Evolutionary conservation across 345 rosid genomes (phyloP), one percentile per base, ranked within the genome.

Genomic region (Pistacia atlantica): DNA sequence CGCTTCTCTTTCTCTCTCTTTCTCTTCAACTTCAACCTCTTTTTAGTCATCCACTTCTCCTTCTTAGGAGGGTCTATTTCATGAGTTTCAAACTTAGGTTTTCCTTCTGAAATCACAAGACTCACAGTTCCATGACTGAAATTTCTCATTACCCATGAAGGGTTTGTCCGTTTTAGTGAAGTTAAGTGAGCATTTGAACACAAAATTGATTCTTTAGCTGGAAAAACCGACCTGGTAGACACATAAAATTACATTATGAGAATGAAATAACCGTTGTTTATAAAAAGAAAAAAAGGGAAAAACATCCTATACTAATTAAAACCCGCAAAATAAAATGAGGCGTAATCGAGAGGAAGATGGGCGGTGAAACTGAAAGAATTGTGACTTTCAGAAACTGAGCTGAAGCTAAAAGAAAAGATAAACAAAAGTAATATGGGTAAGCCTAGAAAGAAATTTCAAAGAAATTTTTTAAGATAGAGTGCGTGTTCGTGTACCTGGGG

Each of bases 21-120:
- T 69, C 89, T 86, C 77, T 86, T 86, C 85, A 94, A 66, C 77
- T 91, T 91, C 56, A 96, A 78, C 70, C 93, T 85, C 80, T 93
- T 96, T 74, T 92, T 96, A 28, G 84, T 90, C 80, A 76, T 77
- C 94, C 95, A 92, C 65, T 93, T 96, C 76, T 90, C 86, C 84
- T 91, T 96, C 86, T 87, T 91, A 0, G 98, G 97, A 88, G 99
- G 94, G 67, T 90, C 90, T 8, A 84, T 71, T 73, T 91, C 89
- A 45, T 82, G 87, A 3, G 84, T 90, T 81, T 91, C 95, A 65
- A 96, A 92, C 85, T 92, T 91, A n/a, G 95, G 92, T 83, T 96
- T 92, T 75, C 99, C 99, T 65, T 92, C 73, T 14, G 95, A 90
- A 77, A 94, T 88, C 81, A 96, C 98, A 60, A 96, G 75, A 75